phyloP scores from a whole-genome alignment of 2,329 filamentous ascomycete species.

The Verticillium dahliae region DNA sequence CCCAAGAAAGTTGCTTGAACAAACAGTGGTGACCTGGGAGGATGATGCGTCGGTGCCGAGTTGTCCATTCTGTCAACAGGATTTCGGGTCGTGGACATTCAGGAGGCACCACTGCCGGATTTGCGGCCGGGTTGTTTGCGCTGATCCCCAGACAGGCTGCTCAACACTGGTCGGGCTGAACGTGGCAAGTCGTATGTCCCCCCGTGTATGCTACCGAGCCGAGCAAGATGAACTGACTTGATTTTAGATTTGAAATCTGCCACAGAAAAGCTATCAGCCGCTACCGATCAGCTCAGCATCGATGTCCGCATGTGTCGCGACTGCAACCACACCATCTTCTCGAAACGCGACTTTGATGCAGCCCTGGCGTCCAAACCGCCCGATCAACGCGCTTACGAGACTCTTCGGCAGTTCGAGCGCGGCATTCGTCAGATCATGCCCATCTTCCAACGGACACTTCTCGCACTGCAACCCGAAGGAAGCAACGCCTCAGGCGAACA shows the following conservation, averaged over 20 bases:
- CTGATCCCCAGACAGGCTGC: constrained; percentile 76
- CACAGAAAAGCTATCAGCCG: constrained; percentile 32
- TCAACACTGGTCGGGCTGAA: constrained; percentile 79
- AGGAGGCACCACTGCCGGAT: constrained; percentile 90
- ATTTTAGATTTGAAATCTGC: constrained; percentile 27
- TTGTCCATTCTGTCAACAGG: constrained; percentile 93
- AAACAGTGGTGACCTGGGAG: constrained; percentile 92
- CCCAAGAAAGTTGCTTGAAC: constrained; percentile 74
- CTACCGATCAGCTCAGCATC: constrained; percentile 53
- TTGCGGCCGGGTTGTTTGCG: constrained; percentile 89
- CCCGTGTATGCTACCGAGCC: no score
- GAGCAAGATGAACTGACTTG: constrained; percentile 2
- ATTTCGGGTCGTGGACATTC: constrained; percentile 90
- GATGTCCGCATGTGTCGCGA: constrained; percentile 90
- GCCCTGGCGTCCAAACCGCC: constrained; percentile 62
- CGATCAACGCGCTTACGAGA: constrained; percentile 76
- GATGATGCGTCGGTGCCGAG: constrained; percentile 74
- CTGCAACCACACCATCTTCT: constrained; percentile 60
- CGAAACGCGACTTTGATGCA: constrained; percentile 68
- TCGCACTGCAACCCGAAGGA: constrained; percentile 57
- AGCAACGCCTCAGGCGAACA: constrained; percentile 20
- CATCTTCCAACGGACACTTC: constrained; percentile 72
- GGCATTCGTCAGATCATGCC: constrained; percentile 79
- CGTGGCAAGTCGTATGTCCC: constrained; percentile 48
- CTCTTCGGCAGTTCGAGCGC: constrained; percentile 77